Evolutionary conservation across 257 asterid species (phyloP), one percentile per base, ranked within the genome.

Genomic region (Solanum microdontum): DNA sequence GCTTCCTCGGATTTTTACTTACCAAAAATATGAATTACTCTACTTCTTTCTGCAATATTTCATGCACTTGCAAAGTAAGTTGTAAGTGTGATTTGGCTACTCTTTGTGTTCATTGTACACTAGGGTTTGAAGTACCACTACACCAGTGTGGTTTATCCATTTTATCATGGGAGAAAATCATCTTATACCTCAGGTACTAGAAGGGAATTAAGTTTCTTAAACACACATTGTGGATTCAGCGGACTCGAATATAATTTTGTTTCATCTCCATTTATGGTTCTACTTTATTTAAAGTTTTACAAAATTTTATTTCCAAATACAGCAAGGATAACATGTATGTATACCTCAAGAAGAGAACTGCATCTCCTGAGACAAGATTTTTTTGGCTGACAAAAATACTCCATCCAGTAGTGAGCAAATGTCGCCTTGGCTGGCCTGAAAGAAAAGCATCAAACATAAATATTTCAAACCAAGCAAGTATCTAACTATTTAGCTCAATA

Each of bases 371-470:
- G 5, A 93, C 94, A 30, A 97, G 98, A 90, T 96, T 95, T 84
- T 96, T 97, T 90, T 97, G 99, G 93, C 98, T 94, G 66, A 95
- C 98, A 69, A 97, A 97, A 70, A 93, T 91, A 86, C 99, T 97
- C 99, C 99, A 97, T 72, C 99, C 99, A 10, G 99, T 97, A 58
- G 99, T 96, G 83, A 96, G 99, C 94, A 97, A 91, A 94, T 97
- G 99, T 33, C 99, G 92, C 92, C 99, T 94, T 11, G 99, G 99
- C 94, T 96, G 99, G 86, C 99, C 99, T 97, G 96, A 73, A 83
- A 87, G 62, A 69, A 70, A 43, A 91, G 68, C 79, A 93, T 79
- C 84, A 86, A 87, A 70, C 11, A 73, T 73, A 30, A 24, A 55
- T 24, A 51, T 73, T 26, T 28, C 34, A 8, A 19, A 85, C 32